Conservation (phyloP, 495 filamentous ascomycete species). For the Glarea lozoyensis region DNA sequence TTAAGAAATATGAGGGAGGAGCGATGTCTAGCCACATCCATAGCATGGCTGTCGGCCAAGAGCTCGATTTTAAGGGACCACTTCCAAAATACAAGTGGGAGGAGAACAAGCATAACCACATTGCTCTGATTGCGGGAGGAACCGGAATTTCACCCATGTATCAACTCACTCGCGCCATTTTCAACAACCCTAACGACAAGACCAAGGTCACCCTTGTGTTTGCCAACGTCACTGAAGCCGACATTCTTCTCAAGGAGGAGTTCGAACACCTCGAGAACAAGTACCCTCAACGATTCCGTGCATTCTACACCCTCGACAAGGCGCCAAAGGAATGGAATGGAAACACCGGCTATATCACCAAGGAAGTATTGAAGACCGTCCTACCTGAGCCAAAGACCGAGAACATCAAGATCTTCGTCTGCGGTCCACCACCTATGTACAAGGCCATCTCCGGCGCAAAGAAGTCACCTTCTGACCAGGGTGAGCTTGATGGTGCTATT, state of each 20-base stretch:
- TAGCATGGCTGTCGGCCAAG: slow-evolving; percentile 67
- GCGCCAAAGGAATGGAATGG: slow-evolving; percentile 74
- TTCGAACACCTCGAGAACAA: slow-evolving; percentile 77
- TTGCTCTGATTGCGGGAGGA: slow-evolving; percentile 87
- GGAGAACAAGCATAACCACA: slow-evolving; percentile 89
- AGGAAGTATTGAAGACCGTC: slow-evolving; percentile 87
- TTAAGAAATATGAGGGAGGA: slow-evolving; percentile 85
- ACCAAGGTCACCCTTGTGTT: slow-evolving; percentile 94
- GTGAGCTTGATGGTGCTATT: slow-evolving; percentile 66
- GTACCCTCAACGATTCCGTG: slow-evolving; percentile 86
- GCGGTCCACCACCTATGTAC: slow-evolving; percentile 87
- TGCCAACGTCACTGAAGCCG: slow-evolving; percentile 76
- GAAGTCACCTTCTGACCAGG: slow-evolving; percentile 84
- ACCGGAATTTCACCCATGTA: slow-evolving; percentile 92
- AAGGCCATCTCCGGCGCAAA: slow-evolving; percentile 85
- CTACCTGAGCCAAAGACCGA: slow-evolving; percentile 80
- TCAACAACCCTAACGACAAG: slow-evolving; percentile 91
- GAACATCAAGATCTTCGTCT: slow-evolving; percentile 88
- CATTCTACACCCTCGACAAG: slow-evolving; percentile 82
- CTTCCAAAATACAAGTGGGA: slow-evolving; percentile 89
- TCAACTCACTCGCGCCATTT: slow-evolving; percentile 79
- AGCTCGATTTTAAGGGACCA: slow-evolving; percentile 85
- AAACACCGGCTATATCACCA: slow-evolving; percentile 68
- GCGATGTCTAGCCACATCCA: slow-evolving; percentile 89
- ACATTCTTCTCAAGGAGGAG: slow-evolving; percentile 83